Evolutionary conservation across 805 yeast species (phyloP), one percentile per base, ranked within the genome.

Genomic region (Ogataea trehaloabstinens): DNA sequence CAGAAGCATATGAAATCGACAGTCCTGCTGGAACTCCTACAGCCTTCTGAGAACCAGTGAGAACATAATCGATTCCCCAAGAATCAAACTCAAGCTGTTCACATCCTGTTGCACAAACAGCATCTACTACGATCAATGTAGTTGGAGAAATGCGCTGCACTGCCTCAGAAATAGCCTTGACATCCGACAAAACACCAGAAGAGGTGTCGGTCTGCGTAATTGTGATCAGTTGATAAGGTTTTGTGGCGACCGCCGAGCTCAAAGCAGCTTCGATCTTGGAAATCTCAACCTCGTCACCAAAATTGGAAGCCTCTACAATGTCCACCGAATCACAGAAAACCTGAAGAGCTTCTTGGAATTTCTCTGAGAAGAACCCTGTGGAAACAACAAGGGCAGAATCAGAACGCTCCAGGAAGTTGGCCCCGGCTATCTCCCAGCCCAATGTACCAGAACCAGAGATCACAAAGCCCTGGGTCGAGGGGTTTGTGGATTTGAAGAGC

Each of bases 151-250:
- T 65, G 46, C 66, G 56, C 53, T 79, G 77, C 43, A 85, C 82
- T n/a, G 81, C 49, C 37, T 63, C 65, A 19, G 95, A 64, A 41
- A 89, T 71, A 13, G 70, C 67, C 56, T 76, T 70, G 46, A 91
- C 80, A 55, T 85, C 83, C 31, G 81, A 70, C 28, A 89, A 76
- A 29, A 91, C 96, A n/a, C 95, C 95, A 24, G 97, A 88, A 2
- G 96, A 88, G 31, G 98, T 93, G 63, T 93, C 99, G 27, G 93
- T 96, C 53, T 91, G 98, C 29, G 97, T 91, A 54, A 90, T 75
- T 34, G 95, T 87, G 52, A 91, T 73, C 37, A 85, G 74, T 46
- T 75, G 60, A 68, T 84, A 91, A 19, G 51, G 49, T 15, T 40
- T 39, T 16, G 41, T 46, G 15, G 42, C 30, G 44, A 68, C 63